phyloP scores from a whole-genome alignment of 208 protist genomes.

The Acanthamoeba rhysodes region DNA sequence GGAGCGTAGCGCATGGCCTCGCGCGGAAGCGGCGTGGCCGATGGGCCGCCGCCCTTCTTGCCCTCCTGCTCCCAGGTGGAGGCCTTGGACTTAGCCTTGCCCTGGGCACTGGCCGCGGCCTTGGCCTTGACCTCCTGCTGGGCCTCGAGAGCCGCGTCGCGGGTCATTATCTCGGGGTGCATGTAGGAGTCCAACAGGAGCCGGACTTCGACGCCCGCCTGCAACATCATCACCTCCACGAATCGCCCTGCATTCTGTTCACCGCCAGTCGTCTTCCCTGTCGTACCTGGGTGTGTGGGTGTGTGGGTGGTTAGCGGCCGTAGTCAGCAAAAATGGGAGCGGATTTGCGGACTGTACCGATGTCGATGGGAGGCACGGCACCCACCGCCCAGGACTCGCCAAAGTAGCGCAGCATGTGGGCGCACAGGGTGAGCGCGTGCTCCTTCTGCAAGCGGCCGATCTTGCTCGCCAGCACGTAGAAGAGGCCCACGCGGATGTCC shows the following conservation, averaged over 20 bases:
- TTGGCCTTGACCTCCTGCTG: slow-evolving; percentile 30
- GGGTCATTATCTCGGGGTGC: slow-evolving; percentile 56
- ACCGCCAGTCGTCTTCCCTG: not conserved
- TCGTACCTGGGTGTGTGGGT: not conserved
- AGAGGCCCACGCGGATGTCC: slow-evolving; percentile 60
- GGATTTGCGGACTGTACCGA: not conserved
- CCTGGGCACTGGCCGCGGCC: not conserved
- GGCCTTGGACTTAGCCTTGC: not conserved
- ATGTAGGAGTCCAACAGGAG: slow-evolving; percentile 65
- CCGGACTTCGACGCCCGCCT: slow-evolving; percentile 38
- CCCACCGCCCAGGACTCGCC: slow-evolving; percentile 57
- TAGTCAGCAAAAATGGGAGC: not conserved
- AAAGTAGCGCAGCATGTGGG: slow-evolving; percentile 63
- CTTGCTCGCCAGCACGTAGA: slow-evolving; percentile 63
- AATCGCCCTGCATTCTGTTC: not conserved
- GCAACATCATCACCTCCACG: slow-evolving; percentile 69
- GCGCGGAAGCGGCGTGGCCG: not conserved
- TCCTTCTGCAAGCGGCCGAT: slow-evolving; percentile 62
- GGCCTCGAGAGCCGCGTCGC: not conserved
- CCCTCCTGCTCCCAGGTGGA: slow-evolving; percentile 52
- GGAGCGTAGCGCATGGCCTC: slow-evolving; percentile 33
- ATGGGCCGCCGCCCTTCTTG: not conserved
- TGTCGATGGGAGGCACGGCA: not conserved
- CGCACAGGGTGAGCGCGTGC: slow-evolving; percentile 50
- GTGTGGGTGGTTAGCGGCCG: not conserved